Evolutionary conservation across 768 basidiomycete genomes (phyloP).

Genomic region (Amylocystis lapponica): DNA sequence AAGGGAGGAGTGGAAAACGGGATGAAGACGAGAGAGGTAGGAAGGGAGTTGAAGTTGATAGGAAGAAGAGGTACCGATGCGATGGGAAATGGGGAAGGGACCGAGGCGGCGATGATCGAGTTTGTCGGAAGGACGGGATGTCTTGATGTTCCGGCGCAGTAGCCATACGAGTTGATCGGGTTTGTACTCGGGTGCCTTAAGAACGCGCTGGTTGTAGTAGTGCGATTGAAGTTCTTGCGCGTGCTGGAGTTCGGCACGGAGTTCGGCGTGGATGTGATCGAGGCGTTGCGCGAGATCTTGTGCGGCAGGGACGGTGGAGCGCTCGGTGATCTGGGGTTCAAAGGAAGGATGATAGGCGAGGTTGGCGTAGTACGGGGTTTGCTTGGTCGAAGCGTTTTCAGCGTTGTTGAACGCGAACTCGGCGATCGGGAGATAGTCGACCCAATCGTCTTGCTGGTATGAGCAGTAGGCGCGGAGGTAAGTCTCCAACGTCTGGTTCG

Average conservation of each 20-base stretch:
- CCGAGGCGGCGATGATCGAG: conserved; percentile 17
- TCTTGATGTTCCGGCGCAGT: conserved; percentile 32
- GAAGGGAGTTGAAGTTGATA: background rate
- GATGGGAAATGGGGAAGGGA: background rate
- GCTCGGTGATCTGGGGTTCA: conserved; percentile 24
- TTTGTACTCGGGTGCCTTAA: conserved; percentile 23
- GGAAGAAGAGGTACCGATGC: background rate
- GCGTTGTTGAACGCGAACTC: conserved; percentile 39
- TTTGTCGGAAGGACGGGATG: conserved; percentile 35
- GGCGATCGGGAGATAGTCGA: conserved; percentile 32
- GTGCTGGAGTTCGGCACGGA: conserved; percentile 26
- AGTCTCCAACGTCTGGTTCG: conserved; percentile 32
- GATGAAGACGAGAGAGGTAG: conserved; percentile 29
- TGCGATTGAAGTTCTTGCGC: conserved; percentile 24
- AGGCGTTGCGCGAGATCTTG: conserved; percentile 25
- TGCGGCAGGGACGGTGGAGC: conserved; percentile 26
- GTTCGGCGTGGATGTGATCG: conserved; percentile 28
- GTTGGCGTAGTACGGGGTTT: conserved; percentile 7
- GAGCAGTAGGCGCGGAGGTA: conserved; percentile 32
- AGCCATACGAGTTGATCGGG: conserved; percentile 35
- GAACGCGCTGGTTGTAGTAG: conserved; percentile 23
- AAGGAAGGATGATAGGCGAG: conserved; percentile 19
- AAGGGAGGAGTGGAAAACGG: conserved; percentile 35
- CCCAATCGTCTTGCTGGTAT: conserved; percentile 40
- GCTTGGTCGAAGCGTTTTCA: conserved; percentile 25